A percentile compares a stretch with the other conserved stretches of the same genome.
Evolutionary conservation across 2,329 filamentous ascomycete genomes (phyloP).

Genomic region (Fusarium sororula): DNA sequence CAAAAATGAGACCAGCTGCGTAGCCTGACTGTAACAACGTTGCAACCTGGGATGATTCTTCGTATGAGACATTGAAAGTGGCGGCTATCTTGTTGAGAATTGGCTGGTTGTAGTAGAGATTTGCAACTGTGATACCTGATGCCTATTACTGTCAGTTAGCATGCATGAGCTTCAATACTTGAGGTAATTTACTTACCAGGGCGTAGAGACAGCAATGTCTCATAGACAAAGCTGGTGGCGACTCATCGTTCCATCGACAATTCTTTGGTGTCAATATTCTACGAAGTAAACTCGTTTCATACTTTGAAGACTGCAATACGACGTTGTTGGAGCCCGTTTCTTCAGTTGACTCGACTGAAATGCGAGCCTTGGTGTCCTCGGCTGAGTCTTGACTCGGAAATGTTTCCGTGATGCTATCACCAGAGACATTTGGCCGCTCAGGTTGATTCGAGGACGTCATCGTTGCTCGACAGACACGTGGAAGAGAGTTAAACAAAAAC

Average conservation of each 20-base stretch:
- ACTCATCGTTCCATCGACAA: slow-evolving; percentile 73
- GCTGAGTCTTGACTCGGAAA: neutral
- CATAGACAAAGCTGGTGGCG: slow-evolving; percentile 74
- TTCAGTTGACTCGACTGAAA: slow-evolving; percentile 16
- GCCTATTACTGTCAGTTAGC: slow-evolving; percentile 49
- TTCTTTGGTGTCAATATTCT: slow-evolving; percentile 62
- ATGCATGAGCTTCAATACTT: no score
- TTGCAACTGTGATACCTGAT: slow-evolving; percentile 76
- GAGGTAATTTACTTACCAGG: slow-evolving; percentile 56
- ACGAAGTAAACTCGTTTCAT: slow-evolving; percentile 35
- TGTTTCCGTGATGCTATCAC: slow-evolving; percentile 15
- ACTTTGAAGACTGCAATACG: slow-evolving; percentile 25
- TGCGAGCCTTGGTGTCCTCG: neutral
- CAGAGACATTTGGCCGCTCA: neutral
- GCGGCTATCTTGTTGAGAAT: slow-evolving; percentile 78
- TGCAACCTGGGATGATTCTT: slow-evolving; percentile 72
- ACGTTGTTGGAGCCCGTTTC: slow-evolving; percentile 6
- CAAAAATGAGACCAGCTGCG: slow-evolving; percentile 74
- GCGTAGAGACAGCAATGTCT: slow-evolving; percentile 76
- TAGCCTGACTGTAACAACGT: slow-evolving; percentile 85
- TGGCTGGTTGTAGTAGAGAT: slow-evolving; percentile 84
- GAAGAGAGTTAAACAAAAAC: neutral
- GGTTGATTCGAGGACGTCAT: slow-evolving; percentile 24
- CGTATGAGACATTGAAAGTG: slow-evolving; percentile 76
- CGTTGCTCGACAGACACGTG: neutral